Conservation (phyloP, 2,329 filamentous ascomycete species). For the Colletotrichum sojae region DNA sequence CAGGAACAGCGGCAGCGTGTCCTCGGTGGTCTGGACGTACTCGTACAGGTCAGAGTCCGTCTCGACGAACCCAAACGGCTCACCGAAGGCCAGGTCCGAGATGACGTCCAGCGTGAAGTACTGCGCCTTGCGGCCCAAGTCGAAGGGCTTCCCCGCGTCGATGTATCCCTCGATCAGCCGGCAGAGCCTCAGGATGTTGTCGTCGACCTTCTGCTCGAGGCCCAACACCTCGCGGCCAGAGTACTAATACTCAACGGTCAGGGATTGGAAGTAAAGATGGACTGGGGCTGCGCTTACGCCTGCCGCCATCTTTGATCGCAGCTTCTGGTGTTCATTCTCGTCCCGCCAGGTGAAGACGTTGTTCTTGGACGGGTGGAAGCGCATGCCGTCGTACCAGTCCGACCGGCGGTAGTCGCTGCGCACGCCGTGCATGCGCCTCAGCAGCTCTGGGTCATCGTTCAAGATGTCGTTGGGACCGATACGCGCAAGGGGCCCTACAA, state of each 20-base stretch:
- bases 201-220: conserved; percentile 64
- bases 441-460: conserved; percentile 36
- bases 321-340: conserved; percentile 56
- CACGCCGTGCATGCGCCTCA: conserved; percentile 54
- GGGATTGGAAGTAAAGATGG: neutral
- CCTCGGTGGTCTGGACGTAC: conserved; percentile 60
- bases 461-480: conserved; percentile 42
- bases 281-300: conserved; percentile 53
- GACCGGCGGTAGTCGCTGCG: conserved; percentile 54
- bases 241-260: conserved; percentile 48
- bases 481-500: conserved; percentile 40
- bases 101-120: conserved; percentile 70
- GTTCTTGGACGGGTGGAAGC: conserved; percentile 66
- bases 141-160: conserved; percentile 56
- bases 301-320: conserved; percentile 64
- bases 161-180: conserved; percentile 57
- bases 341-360: conserved; percentile 67
- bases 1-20: conserved; percentile 59
- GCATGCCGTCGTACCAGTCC: conserved; percentile 62
- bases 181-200: conserved; percentile 60
- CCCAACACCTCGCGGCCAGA: conserved; percentile 66
- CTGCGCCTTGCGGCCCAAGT: conserved; percentile 62
- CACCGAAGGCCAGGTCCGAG: conserved; percentile 64
- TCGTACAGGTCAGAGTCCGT: conserved; percentile 61
- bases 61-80: conserved; percentile 61